Evolutionary conservation across 148 eudicot genomes (phyloP), one percentile per base, ranked within the genome.

Genomic region (Euryodendron excelsum): DNA sequence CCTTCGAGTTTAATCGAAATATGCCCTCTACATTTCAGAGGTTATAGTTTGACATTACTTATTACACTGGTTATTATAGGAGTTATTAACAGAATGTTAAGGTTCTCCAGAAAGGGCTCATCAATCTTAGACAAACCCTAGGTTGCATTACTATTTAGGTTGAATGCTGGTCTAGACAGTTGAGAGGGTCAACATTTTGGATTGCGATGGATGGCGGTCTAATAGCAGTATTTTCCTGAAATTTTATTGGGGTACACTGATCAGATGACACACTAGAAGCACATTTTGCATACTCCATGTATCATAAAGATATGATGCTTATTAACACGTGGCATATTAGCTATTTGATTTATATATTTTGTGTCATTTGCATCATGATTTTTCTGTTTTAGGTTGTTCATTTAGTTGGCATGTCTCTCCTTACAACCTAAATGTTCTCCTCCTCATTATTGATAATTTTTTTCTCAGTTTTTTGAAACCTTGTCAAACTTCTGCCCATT

Each of bases 101-200:
- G 37, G 5, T 63, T 21, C 21, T 30, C 68, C 41, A 63, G 37
- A 33, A 63, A 30, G 41, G 37, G 48, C 20, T 20, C 33, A 18
- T 66, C 28, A 28, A 63, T 36, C 68, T 25, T 66, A 41, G 25
- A 66, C 45, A 66, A 66, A 34, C 25, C 47, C n/a, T 66, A 34
- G 44, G 70, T 66, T 66, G 70, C 41, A 66, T 36, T 41, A 37
- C 30, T 21, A 63, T 15, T 7, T 20, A n/a, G 27, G 70, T 66
- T 66, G 28, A 37, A 37, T 34, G 47, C 25, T 66, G 23, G 25
- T 36, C 15, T 34, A 66, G 39, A 37, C 70, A 34, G 48, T 45
- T 37, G 45, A 36, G 21, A 34, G 18, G 69, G 70, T 66, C 45
- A 66, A 36, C 70, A 66, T 66, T 66, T 66, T 66, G 25, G 44